These are phyloP conservation scores for Plasmodium adleri DNA, from an alignment of 169 alveolate species.

Conservation along the genomic window DNA sequence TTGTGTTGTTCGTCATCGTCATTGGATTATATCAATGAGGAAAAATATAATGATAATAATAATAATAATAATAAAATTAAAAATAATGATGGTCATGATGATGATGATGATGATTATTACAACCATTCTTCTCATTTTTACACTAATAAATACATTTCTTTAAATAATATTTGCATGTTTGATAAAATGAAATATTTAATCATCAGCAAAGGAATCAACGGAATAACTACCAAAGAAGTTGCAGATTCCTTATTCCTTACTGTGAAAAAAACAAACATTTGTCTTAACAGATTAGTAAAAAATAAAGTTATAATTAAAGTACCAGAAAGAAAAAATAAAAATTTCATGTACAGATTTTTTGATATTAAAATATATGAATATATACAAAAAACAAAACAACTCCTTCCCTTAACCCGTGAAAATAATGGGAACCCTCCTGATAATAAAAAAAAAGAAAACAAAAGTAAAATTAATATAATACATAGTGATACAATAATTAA, in stretches of 20 bases:
- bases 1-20: constrained; percentile 12
- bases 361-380: constrained; percentile 58
- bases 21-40: constrained; percentile 1
- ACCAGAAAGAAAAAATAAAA: constrained; percentile 71
- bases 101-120: background rate
- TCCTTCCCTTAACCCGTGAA: background rate
- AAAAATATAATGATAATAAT: background rate
- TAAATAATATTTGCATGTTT: constrained; percentile 29
- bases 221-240: constrained; percentile 68
- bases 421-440: no score
- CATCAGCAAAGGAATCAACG: constrained; percentile 57
- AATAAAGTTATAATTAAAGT: constrained; percentile 60
- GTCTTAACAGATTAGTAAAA: constrained; percentile 33
- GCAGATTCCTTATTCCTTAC: constrained; percentile 30
- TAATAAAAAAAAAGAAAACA: background rate
- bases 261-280: constrained; percentile 62
- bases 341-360: constrained; percentile 70
- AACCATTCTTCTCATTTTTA: background rate
- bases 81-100: no score
- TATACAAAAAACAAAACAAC: constrained; percentile 18
- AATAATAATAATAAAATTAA: no score
- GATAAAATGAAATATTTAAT: constrained; percentile 57
- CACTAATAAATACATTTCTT: constrained; percentile 3
- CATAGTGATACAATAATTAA: background rate
- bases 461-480: no score